Evolutionary conservation across 1,139 yeast species (phyloP), one percentile per base, ranked within the genome.

Genomic region (Kodamaea sp.): DNA sequence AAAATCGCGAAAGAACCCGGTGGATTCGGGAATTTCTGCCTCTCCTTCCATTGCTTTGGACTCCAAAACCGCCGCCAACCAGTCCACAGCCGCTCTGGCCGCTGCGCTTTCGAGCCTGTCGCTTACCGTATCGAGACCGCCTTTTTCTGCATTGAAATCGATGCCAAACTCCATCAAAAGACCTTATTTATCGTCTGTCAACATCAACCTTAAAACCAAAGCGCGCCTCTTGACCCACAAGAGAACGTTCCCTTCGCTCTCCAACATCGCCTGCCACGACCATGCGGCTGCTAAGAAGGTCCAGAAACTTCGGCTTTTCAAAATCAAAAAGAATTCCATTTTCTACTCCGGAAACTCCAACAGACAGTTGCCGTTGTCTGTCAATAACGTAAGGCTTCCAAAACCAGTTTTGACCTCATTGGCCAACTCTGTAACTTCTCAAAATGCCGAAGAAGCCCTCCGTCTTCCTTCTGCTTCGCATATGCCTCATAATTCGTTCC

Each of bases 241-340:
- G 5, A 40, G 32, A 15, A 44, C 42, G 10, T 45, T 37, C 21
- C 55, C 55, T 3, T 45, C 57, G 7, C 53, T 57, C 28, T 44
- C 57, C 10, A 48, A 43, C 26, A 55, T 57, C 23, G 61, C 61
- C 33, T 41, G 44, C 28, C 47, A 42, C 31, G 55, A 55, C 33
- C 47, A 43, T 12, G 32, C 34, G 8, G 42, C 35, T 28, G 37
- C 24, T 22, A 37, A 33, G n/a, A 41, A 38, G 31, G 29, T 33
- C 24, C 46, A 47, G 31, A 57, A 53, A 35, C 56, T 66, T 34
- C 57, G 58, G 39, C 51, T 66, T 33, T 66, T 57, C 41, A 58
- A 63, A 33, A 62, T 66, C 31, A 66, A 60, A 41, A 62, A 59
- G 37, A 43, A 48, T 29, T 57, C 65, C 15, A 51, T 57, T 12